Conservation (phyloP, 139 green algal species). For the Tetraselmis striata region DNA sequence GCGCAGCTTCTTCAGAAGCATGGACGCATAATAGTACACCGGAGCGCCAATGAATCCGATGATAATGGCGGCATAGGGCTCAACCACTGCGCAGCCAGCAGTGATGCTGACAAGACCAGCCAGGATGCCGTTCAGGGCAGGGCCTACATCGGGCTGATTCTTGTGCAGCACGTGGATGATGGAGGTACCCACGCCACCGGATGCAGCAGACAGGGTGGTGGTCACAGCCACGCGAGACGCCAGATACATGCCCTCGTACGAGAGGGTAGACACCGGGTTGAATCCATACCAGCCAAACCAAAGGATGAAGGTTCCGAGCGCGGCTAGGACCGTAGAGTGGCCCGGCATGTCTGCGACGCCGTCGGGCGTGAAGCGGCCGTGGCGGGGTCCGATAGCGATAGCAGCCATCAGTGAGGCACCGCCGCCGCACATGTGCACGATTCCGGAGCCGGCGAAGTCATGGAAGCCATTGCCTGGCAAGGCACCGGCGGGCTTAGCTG, state of each 20-base stretch:
- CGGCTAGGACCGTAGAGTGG: slow-evolving; percentile 36
- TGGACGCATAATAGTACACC: background rate
- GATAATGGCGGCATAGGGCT: slow-evolving; percentile 41
- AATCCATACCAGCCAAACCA: too few relatives aligned
- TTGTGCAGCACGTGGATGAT: slow-evolving; percentile 26
- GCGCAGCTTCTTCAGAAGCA: slow-evolving; percentile 15
- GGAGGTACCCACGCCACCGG: slow-evolving; percentile 45
- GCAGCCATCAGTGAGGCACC: too few relatives aligned
- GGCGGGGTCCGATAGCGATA: too few relatives aligned
- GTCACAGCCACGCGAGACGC: slow-evolving; percentile 51
- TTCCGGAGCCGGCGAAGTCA: slow-evolving; percentile 63
- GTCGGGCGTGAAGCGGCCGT: too few relatives aligned
- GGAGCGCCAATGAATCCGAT: slow-evolving; percentile 38
- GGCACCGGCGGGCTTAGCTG: too few relatives aligned
- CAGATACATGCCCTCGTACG: slow-evolving; percentile 24
- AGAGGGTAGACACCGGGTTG: slow-evolving; percentile 53
- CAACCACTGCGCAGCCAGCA: slow-evolving; percentile 49
- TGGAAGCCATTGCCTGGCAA: slow-evolving; percentile 58
- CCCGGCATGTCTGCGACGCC: slow-evolving; percentile 33
- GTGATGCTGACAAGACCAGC: slow-evolving; percentile 76
- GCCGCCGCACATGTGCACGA: too few relatives aligned
- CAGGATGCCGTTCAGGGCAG: slow-evolving; percentile 63
- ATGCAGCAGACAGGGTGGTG: slow-evolving; percentile 67
- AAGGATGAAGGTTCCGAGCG: slow-evolving; percentile 65
- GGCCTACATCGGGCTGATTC: slow-evolving; percentile 35